Evolutionary conservation across 2,329 filamentous ascomycete species (phyloP), one percentile per base, ranked within the genome.

Genomic region (Fusarium odoratissimum): DNA sequence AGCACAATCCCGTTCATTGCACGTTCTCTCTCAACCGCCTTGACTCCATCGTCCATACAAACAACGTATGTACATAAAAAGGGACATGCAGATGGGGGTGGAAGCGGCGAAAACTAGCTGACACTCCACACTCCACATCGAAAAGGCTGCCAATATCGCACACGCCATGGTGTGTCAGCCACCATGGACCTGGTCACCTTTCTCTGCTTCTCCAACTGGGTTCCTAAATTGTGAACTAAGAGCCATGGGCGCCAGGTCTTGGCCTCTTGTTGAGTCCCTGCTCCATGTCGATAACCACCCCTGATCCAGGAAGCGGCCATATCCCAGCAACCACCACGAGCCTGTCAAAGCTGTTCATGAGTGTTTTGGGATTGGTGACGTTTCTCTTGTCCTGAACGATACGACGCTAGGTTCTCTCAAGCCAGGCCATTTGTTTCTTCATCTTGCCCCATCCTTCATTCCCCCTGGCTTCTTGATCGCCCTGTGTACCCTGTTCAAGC

Each of bases 391-490:
- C 72, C 72, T 75, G 69, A 74, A 75, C 60, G 64, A 75, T 74
- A 70, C 69, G 48, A 74, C 58, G 62, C 70, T 64, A 67, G 58
- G 64, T 74, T 64, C 71, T 67, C 68, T 68, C 65, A 54, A 70
- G 75, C 66, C 64, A 70, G 73, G 56, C 67, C 59, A 71, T 75
- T 75, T 77, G 74, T 76, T 77, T 77, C 74, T 75, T 76, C 76
- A 76, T 69, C 69, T 77, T 70, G 65, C 60, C 73, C 62, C 67
- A 54, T 70, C 61, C 55, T 60, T 67, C 48, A 65, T 63, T 66
- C 68, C 71, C 71, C 76, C 74, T 76, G 74, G 71, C 64, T 74
- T 67, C 62, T 69, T 78, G 78, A 79, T 79, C 78, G 76, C 72
- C 78, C 73, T 55, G 69, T 72, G 68, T 75, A 74, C 76, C 76